Evolutionary conservation across 257 asterid genomes (phyloP), one percentile per base, ranked within the genome.

Genomic region (Vinca minor): DNA sequence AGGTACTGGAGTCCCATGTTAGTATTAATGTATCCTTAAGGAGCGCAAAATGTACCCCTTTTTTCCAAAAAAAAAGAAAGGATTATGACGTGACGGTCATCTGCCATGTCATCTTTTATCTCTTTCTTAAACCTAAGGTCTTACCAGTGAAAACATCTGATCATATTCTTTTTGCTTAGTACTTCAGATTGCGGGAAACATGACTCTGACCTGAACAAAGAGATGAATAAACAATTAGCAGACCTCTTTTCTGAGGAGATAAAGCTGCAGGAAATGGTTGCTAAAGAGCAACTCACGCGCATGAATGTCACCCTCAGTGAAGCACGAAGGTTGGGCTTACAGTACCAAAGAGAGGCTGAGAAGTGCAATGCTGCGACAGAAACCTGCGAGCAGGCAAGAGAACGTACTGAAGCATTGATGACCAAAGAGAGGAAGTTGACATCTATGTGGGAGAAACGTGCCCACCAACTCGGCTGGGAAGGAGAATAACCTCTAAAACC

Each of bases 171-270:
- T 7, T 29, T n/a, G n/a, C 61, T 29, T 55, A 44, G 25, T 55
- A 29, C 38, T 55, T 6, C 61, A 55, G 61, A 55, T 23, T 55
- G 61, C 17, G 61, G 61, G 41, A 55, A 55, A 41, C 15, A 55
- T 29, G 61, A 17, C 25, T 55, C 61, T 3, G 32, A 31, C 25
- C 61, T 55, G 25, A 55, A 55, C 23, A 55, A 79, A 69, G 91
- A 89, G 69, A 79, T 86, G 96, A 83, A 78, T 81, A 88, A 88
- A 84, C 93, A 88, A 50, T 76, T 81, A 17, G 88, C 81, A 60
- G 95, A 86, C 75, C 77, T 86, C 46, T 42, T 89, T 14, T 81
- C 93, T 0, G 95, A 89, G 66, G 96, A 89, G 82, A 72, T 89
- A 29, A 89, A 78, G 79, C 69, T 86, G 72, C 93, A 86, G 71